A percentile compares a stretch with the other conserved stretches of the same genome.
These are phyloP conservation scores for Podila horticola DNA, from an alignment of 192 early-diverging fungal genomes.

Conservation along the genomic window DNA sequence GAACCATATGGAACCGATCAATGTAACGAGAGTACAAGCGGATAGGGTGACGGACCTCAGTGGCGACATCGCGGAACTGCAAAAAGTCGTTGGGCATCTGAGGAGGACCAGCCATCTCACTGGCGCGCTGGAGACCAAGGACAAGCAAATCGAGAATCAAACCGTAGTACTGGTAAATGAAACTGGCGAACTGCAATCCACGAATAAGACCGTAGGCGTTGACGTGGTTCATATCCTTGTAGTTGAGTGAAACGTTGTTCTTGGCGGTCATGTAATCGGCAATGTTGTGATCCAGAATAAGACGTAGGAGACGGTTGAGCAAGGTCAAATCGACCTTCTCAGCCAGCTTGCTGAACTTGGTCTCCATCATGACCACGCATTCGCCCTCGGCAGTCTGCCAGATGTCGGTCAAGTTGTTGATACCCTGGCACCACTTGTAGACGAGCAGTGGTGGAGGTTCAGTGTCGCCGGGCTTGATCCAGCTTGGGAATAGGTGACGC, in stretches of 20 bases:
- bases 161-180: constrained; percentile 99
- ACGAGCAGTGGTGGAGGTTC: constrained; percentile 97
- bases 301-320: constrained; percentile 90
- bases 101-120: constrained; percentile 97
- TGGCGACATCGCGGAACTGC: constrained; percentile 91
- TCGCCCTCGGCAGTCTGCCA: constrained; percentile 94
- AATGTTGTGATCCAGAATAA: constrained; percentile 99
- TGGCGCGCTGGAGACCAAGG: constrained; percentile 92
- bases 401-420: constrained; percentile 96
- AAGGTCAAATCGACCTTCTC: constrained; percentile 99
- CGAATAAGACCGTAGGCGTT: constrained; percentile 97
- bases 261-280: constrained; percentile 99
- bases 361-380: constrained; percentile 97
- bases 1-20: constrained; percentile 92
- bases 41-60: constrained; percentile 97
- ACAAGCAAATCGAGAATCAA: constrained; percentile 95
- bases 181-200: constrained; percentile 97
- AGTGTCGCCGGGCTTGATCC: constrained; percentile 98
- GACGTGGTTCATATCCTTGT: constrained; percentile 99
- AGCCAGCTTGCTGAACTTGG: constrained; percentile 89
- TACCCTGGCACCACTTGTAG: constrained; percentile 96
- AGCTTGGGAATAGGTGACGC: constrained; percentile 96
- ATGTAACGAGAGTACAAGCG: constrained; percentile 96
- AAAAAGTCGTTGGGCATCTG: constrained; percentile 95
- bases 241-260: constrained; percentile 97